Conservation (phyloP, 177 flowering plant species). For the Tripterygium wilfordii region DNA sequence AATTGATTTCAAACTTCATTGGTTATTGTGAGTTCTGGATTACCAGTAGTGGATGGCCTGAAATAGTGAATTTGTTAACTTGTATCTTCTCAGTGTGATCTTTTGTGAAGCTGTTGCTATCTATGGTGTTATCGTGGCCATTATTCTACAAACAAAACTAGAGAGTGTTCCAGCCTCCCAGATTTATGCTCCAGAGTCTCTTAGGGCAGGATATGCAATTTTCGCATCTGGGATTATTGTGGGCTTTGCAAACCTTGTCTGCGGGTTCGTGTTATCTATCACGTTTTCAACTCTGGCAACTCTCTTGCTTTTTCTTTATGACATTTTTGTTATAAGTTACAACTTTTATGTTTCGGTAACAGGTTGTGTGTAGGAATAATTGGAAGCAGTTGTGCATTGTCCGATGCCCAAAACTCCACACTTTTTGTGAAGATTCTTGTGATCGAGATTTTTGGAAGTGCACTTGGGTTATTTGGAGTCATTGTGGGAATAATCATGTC, state of each 20-base stretch:
- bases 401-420: slow-evolving; percentile 96
- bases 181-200: slow-evolving; percentile 77
- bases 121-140: slow-evolving; percentile 97
- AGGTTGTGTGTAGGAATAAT: slow-evolving; percentile 96
- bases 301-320: neutral
- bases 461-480: slow-evolving; percentile 93
- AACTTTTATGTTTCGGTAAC: slow-evolving; percentile 7
- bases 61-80: neutral
- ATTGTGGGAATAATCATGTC: slow-evolving; percentile 98
- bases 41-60: too few species aligned
- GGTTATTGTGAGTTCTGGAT: too few species aligned
- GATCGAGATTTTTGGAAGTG: slow-evolving; percentile 95
- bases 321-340: too few species aligned
- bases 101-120: slow-evolving; percentile 99
- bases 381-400: slow-evolving; percentile 97
- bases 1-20: too few species aligned
- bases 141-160: slow-evolving; percentile 91
- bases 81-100: slow-evolving; percentile 60
- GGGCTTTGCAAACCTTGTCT: slow-evolving; percentile 91
- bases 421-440: slow-evolving; percentile 96
- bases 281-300: neutral
- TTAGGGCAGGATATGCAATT: slow-evolving; percentile 93
- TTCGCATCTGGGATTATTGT: slow-evolving; percentile 92
- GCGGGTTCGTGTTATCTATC: slow-evolving; percentile 58
- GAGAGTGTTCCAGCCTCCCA: slow-evolving; percentile 81